Percentiles rank a stretch among this genome's conserved stretches.
Evolutionary conservation across 306 rosid genomes (phyloP).

Genomic region (Vachellia pachyceras): DNA sequence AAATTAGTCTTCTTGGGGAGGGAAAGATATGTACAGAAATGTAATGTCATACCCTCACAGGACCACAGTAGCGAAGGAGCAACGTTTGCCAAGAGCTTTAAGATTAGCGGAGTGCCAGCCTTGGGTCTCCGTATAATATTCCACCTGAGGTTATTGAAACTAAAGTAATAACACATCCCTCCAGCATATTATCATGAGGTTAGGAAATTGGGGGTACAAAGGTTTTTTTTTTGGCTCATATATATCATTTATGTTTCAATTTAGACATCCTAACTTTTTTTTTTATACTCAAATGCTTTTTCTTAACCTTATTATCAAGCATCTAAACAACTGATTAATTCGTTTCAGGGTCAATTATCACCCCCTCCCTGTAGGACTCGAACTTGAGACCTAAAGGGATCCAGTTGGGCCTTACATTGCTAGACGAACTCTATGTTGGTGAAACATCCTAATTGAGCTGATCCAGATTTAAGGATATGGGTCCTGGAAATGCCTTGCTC

Average conservation of each 20-base stretch:
- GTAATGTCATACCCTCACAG: conserved; percentile 29
- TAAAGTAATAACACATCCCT: background rate
- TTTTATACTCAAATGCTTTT: no score
- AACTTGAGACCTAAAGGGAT: no score
- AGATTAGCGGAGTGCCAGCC: conserved; percentile 50
- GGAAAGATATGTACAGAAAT: background rate
- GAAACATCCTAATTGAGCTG: background rate
- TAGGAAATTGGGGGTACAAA: background rate
- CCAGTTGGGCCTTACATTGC: no score
- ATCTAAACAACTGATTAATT: no score
- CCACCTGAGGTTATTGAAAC: conserved; percentile 45
- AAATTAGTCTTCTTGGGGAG: background rate
- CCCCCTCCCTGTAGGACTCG: no score
- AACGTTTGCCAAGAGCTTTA: conserved; percentile 52
- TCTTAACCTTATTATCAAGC: no score
- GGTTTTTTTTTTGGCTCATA: background rate
- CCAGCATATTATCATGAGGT: background rate
- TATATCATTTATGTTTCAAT: background rate
- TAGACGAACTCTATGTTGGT: no score
- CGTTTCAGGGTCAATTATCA: no score
- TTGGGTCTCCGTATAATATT: conserved; percentile 45
- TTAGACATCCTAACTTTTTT: background rate
- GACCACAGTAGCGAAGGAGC: conserved; percentile 49
- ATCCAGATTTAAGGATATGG: background rate
- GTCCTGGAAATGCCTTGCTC: background rate